These are phyloP conservation scores for Trametes polyzona DNA, from an alignment of 1,284 basidiomycete species.

Conservation along the genomic window DNA sequence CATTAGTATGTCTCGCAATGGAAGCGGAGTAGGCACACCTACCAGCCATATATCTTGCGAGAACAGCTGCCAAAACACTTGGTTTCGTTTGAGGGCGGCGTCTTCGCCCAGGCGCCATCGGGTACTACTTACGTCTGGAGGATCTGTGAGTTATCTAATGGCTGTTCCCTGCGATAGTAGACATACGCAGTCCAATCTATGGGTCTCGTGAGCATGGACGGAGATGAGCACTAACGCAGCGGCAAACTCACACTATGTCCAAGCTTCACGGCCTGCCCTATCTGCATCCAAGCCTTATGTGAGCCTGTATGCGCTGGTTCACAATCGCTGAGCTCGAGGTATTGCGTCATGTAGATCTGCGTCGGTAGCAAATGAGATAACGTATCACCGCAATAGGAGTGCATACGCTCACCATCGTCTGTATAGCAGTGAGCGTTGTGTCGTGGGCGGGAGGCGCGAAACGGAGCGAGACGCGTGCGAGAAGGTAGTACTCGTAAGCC, in stretches of 20 bases:
- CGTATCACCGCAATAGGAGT: not conserved
- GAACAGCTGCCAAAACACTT: conserved; percentile 70
- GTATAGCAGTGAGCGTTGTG: conserved; percentile 56
- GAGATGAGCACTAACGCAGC: too few species aligned
- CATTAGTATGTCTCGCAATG: too few species aligned
- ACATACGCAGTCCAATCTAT: conserved; percentile 71
- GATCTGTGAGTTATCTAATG: not conserved
- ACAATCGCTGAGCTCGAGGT: conserved; percentile 59
- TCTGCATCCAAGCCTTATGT: conserved; percentile 54
- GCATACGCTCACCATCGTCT: conserved; percentile 48
- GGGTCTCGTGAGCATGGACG: not conserved
- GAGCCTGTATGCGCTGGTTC: conserved; percentile 46
- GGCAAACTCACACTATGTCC: conserved; percentile 57
- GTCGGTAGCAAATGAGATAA: not conserved
- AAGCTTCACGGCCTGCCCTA: conserved; percentile 61
- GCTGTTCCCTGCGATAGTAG: not conserved
- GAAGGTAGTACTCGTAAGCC: conserved; percentile 60
- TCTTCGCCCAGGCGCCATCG: conserved; percentile 58
- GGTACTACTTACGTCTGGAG: conserved; percentile 60
- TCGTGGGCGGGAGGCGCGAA: conserved; percentile 49
- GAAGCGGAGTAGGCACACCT: conserved; percentile 23
- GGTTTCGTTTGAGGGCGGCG: conserved; percentile 50
- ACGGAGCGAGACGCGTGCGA: conserved; percentile 55
- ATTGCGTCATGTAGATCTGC: conserved; percentile 62
- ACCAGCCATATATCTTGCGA: conserved; percentile 61